Conservation (phyloP, 352 stramenopile genomes). For the Pythium utonaiense region DNA sequence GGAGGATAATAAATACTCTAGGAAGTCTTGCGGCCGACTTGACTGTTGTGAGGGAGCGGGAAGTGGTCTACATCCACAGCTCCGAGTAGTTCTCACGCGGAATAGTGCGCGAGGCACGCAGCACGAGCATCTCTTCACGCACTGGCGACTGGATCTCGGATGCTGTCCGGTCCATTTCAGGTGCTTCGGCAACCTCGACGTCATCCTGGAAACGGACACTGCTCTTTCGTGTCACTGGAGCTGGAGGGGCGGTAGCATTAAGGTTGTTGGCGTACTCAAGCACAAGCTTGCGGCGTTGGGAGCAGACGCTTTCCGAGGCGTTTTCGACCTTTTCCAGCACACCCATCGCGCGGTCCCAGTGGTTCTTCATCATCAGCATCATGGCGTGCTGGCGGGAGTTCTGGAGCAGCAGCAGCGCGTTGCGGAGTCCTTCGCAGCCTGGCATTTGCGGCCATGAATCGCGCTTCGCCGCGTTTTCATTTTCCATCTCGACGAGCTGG, state of each 20-base stretch:
- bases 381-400: conserved; percentile 71
- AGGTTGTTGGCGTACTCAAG: conserved; percentile 50
- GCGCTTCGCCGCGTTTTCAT: neutral
- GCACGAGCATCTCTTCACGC: conserved; percentile 75
- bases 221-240: conserved; percentile 8
- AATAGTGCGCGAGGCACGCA: conserved; percentile 67
- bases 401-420: conserved; percentile 59
- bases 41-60: neutral
- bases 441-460: conserved; percentile 40
- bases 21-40: neutral
- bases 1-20: conserved; percentile 13
- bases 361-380: conserved; percentile 72
- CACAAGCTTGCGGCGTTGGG: conserved; percentile 60
- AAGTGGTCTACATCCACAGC: conserved; percentile 47
- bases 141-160: conserved; percentile 43
- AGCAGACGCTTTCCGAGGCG: conserved; percentile 61
- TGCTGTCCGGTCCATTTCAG: conserved; percentile 65
- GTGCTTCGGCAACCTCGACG: conserved; percentile 41
- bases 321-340: conserved; percentile 77
- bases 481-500: conserved; percentile 11
- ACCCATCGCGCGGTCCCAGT: conserved; percentile 68
- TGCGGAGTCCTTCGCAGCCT: conserved; percentile 59
- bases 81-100: conserved; percentile 72
- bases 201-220: conserved; percentile 59
- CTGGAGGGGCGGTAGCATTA: conserved; percentile 6